Base-by-base conservation (phyloP, 2,329 filamentous ascomycete species). In the Monosporascus ibericus region DNA sequence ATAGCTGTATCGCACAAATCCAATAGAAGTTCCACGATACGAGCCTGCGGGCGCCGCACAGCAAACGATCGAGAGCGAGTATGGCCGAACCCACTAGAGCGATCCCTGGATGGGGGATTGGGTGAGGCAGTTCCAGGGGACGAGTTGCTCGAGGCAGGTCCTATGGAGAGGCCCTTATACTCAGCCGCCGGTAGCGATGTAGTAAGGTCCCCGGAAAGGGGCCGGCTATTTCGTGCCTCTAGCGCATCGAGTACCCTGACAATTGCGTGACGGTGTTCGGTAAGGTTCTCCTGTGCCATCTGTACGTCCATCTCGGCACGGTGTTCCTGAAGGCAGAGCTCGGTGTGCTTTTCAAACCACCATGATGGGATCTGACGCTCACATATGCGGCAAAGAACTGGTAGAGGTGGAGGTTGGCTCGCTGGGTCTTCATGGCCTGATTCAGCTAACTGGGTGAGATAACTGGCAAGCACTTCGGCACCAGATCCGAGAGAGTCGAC, bases 261-360 rank as follows among this genome's bases (percentile, higher is more conserved):
- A 62, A 99, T 96, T 39, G 88, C 82, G 69, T 96, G 92, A 6
- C 94, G 87, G 70, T 99, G 94, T 65, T 99, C 94, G 6, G 86
- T 88, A 48, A 99, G 75, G 56, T 84, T 90, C 66, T 99, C 94
- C 65, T 99, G 94, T 6, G 92, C 85, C 77, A 97, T 87, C 67
- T 99, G 92, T 4, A 99, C 91, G 62, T 97, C 92, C 89, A 96
- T 95, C 68, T 99, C 94, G 0, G 94, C 92, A 49, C 88, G 86
- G 66, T 99, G 94, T 68, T 99, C 94, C 67, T 97, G 92, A 51
- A 96, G 77, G 65, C 94, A 99, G 20, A 97, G 75, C 63, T 99
- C 95, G 2, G 92, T 96, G 68, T 99, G 94, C 70, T 97, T 99
- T 72, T 99, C 94, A 62, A 99, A 99, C 95, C 94, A 99, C 94